Evolutionary conservation across 768 basidiomycete genomes (phyloP).

Genomic region (Mrakia frigida): DNA sequence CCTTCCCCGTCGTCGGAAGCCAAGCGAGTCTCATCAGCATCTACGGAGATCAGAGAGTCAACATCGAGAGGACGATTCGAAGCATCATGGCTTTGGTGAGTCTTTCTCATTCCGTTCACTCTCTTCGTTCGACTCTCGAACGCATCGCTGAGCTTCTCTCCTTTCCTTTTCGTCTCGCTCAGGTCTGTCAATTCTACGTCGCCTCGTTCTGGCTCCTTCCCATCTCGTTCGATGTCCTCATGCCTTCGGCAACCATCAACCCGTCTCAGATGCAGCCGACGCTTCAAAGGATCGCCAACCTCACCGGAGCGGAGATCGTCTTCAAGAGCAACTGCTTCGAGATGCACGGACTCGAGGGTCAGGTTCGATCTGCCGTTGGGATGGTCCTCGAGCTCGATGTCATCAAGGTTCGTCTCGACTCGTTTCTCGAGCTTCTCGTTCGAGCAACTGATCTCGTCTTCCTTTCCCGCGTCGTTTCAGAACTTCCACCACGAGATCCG

Average conservation of each 20-base stretch:
- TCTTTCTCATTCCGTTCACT: constrained; percentile 38
- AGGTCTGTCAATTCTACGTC: constrained; percentile 93
- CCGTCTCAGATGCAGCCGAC: constrained; percentile 74
- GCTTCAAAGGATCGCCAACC: constrained; percentile 76
- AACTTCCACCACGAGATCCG: constrained; percentile 94
- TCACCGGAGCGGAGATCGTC: constrained; percentile 86
- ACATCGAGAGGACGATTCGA: constrained; percentile 87
- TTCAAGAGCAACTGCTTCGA: constrained; percentile 98
- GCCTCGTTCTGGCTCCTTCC: constrained; percentile 97
- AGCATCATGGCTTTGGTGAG: constrained; percentile 90
- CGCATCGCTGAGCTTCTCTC: neutral
- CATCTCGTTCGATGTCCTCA: constrained; percentile 82
- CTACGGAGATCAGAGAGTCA: constrained; percentile 87
- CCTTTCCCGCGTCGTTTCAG: constrained; percentile 47
- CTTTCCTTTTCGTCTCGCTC: constrained; percentile 1
- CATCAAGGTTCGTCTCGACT: constrained; percentile 61
- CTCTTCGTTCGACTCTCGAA: neutral
- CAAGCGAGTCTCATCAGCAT: constrained; percentile 89
- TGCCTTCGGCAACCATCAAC: constrained; percentile 68
- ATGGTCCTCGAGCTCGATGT: constrained; percentile 88
- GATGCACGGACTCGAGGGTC: constrained; percentile 86
- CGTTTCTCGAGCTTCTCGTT: neutral
- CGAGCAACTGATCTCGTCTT: neutral
- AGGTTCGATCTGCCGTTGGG: constrained; percentile 76
- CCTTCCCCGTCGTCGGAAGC: constrained; percentile 81